Percentiles rank a stretch among this genome's conserved stretches.
Evolutionary conservation across 148 eudicot genomes (phyloP).

Genomic region (Rhododendron ovatum): DNA sequence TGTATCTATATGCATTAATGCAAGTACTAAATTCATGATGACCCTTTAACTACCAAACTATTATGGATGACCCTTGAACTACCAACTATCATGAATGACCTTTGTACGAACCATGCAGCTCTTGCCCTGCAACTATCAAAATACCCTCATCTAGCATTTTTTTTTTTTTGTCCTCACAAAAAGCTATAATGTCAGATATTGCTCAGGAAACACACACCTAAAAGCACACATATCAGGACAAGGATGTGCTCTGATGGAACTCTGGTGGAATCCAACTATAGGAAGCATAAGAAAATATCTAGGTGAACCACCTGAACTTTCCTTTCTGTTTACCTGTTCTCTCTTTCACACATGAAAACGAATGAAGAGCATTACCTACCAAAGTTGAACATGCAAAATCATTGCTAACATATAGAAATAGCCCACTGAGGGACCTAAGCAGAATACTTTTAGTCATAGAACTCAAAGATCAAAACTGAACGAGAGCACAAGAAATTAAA

Average conservation of each 20-base stretch:
- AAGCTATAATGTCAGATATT: neutral
- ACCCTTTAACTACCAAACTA: too few relatives aligned
- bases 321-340: neutral
- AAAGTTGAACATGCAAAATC: neutral
- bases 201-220: neutral
- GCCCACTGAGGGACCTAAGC: neutral
- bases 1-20: too few relatives aligned
- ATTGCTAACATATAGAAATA: neutral
- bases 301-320: neutral
- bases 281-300: neutral
- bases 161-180: too few relatives aligned
- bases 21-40: too few relatives aligned
- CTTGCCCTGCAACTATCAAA: too few relatives aligned
- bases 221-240: neutral
- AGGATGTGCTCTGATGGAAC: neutral
- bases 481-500: neutral
- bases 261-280: neutral
- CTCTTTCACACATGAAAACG: neutral
- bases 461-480: neutral
- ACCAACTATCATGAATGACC: too few relatives aligned
- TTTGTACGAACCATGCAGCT: too few relatives aligned
- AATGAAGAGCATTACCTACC: neutral
- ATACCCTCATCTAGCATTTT: too few relatives aligned
- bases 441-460: neutral
- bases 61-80: too few relatives aligned